Base-by-base conservation (phyloP, 495 filamentous ascomycete species). In the Aspergillus cavernicola region DNA sequence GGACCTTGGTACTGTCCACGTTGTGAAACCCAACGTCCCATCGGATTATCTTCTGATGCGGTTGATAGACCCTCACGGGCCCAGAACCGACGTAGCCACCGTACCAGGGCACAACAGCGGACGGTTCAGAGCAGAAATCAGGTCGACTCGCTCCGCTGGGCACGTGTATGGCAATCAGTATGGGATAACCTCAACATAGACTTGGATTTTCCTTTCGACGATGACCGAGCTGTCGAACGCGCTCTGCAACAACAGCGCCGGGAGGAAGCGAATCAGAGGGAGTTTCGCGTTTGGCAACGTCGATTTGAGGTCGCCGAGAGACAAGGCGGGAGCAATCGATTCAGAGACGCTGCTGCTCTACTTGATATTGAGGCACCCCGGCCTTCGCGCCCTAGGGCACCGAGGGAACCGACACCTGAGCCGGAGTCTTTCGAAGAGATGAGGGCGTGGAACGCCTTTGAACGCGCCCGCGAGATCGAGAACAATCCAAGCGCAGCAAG, bases 141-240 rank as follows among this genome's bases (percentile, higher is more conserved):
- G 49, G 65, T 66, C 15, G 72, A 74, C 36, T 76, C 74, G 4
- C 67, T 76, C 2, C 71, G 74, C 44, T 88, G 84, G 84, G 80
- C 80, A n/a, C 75, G 80, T 4, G 84, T 87, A 19, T 88, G 84
- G 84, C 81, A 85, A 63, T 77, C 75, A 24, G 81, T 88, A 2
- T 83, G 79, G 74, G 74, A 84, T 42, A 68, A 78, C 38, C 68
- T 91, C 10, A 84, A 88, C 53, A 55, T 97, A 33, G 92, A 97
- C 60, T 79, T 96, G 18, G 91, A 97, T 64, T 93, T 92, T 62
- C 88, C 89, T 11, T 92, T 91, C 61, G 88, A 90, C 55, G 87
- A 92, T 57, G 86, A 90, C 20, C 66, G 66, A 58, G 70, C 59
- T 69, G 74, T 56, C 56, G 61, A 72, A 46, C 73, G 81, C 33